Evolutionary conservation across 129 eudicot species (phyloP), one percentile per base, ranked within the genome.

Genomic region (Kitagawia praeruptora): DNA sequence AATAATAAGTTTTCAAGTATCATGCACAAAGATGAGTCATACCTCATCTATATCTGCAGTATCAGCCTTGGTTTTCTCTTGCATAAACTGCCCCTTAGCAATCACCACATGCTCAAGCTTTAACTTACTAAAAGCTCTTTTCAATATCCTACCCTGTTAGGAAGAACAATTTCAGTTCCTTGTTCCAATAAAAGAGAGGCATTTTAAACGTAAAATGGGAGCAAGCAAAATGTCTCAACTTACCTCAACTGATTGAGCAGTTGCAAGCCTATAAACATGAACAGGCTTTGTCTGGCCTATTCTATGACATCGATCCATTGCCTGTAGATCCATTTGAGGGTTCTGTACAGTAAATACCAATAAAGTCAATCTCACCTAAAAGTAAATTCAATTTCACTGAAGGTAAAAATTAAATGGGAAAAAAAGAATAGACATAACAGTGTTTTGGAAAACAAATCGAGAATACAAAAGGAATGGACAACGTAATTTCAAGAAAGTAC

Each of bases 261-360:
- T 96, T 77, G 99, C 90, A 45, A 96, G 95, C 85, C 99, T 85
- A 81, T 96, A 96, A 27, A 96, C 98, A 81, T 96, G 99, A 80
- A 96, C 99, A 77, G 99, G 99, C 84, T 96, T 96, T 41, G 99
- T 96, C 80, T 96, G 99, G 46, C 99, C 99, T 41, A 96, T 96
- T 84, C 99, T 89, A 61, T 96, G 99, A 82, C 99, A 96, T 44
- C 99, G 89, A 72, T 96, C 99, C 99, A 96, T 96, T 25, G 99
- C 99, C 86, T 96, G 99, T 75, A 96, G 84, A 86, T 96, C 99
- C 97, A 92, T 90, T 90, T 96, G 99, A 42, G 99, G 99, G 71
- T 96, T 96, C 99, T 96, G 97, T 21, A 81, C 78, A 37, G 73
- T 84, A 83, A 81, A 82, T 47, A n/a, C 23, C 54, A 63, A 69